Evolutionary conservation across 1,284 basidiomycete species (phyloP), one percentile per base, ranked within the genome.

Genomic region (Cutaneotrichosporon mucoides): DNA sequence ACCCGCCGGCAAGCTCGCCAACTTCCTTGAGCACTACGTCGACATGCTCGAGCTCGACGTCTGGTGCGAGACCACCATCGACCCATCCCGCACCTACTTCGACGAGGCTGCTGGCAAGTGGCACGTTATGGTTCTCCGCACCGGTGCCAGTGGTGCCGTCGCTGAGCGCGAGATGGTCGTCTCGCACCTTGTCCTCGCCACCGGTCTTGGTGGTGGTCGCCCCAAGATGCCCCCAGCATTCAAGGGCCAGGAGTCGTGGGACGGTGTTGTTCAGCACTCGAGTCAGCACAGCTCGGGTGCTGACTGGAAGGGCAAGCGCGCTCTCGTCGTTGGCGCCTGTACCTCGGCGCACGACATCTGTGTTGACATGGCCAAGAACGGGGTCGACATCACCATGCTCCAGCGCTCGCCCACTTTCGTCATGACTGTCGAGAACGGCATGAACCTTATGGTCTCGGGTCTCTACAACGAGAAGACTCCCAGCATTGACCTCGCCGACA

Each of bases 1-100:
- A 6, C 69, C 70, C 4, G 72, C 68, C n/a, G 73, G 73, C 45
- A 76, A 86, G 82, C 80, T 88, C 13, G 86, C 84, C 1, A 83
- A 86, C 66, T 88, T 85, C 84, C 79, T 88, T 5, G 86, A 88
- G 71, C 76, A 75, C 37, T 88, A 87, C 70, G 86, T 85, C 2
- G 81, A 85, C 48, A 72, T 82, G 1, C 78, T 88, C 67, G 86
- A 88, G 64, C 72, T 88, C 43, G 83, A 85, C 70, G 80, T 85
- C 24, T 88, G 87, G 86, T 84, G 83, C 2, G 82, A 83, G 7
- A 79, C 84, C 0, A 81, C 72, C 2, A 78, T 85, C 6, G 78
- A 72, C 46, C 68, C 68, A 1, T 36, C 70, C 1, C 71, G 72
- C 16, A 80, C 82, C 4, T 66, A 70, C 5, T 83, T 82, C 64